Evolutionary conservation across 805 yeast species (phyloP).

Genomic region (Wickerhamomyces kurtzmanii): DNA sequence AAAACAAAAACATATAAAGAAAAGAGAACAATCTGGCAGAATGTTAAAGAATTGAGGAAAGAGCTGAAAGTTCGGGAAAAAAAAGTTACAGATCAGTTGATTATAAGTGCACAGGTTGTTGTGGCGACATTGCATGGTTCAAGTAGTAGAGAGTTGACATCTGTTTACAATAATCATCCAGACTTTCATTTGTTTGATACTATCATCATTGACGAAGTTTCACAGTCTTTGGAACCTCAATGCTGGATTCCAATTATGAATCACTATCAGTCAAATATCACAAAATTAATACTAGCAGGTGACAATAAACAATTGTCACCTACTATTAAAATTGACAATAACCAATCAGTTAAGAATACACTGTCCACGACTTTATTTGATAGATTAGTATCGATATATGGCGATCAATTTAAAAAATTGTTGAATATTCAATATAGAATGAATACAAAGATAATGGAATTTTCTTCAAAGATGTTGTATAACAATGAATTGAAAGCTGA

Average conservation of each 20-base stretch:
- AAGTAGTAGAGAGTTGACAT: slow-evolving; percentile 59
- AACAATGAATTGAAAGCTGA: slow-evolving; percentile 54
- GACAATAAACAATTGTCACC: slow-evolving; percentile 92
- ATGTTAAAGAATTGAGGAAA: slow-evolving; percentile 56
- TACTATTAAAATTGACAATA: slow-evolving; percentile 54
- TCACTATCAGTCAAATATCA: slow-evolving; percentile 39
- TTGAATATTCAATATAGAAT: slow-evolving; percentile 80
- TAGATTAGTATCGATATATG: slow-evolving; percentile 45
- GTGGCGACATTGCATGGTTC: slow-evolving; percentile 86
- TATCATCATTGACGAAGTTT: slow-evolving; percentile 87
- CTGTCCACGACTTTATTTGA: slow-evolving; percentile 75
- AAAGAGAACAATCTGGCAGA: slow-evolving; percentile 55
- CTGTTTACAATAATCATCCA: slow-evolving; percentile 28
- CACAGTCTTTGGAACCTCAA: slow-evolving; percentile 90
- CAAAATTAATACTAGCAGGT: slow-evolving; percentile 75
- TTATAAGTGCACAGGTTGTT: slow-evolving; percentile 57
- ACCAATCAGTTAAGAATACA: slow-evolving; percentile 27
- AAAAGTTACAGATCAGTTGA: slow-evolving; percentile 47
- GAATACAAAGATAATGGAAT: slow-evolving; percentile 71
- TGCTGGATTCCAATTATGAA: slow-evolving; percentile 89
- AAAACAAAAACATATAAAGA: slow-evolving; percentile 58
- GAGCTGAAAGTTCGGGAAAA: slow-evolving; percentile 63
- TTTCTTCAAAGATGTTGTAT: slow-evolving; percentile 63
- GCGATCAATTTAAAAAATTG: slow-evolving; percentile 40
- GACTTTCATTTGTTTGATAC: slow-evolving; percentile 51